phyloP scores from a whole-genome alignment of 805 yeast species.

The Candida tammaniensis region DNA sequence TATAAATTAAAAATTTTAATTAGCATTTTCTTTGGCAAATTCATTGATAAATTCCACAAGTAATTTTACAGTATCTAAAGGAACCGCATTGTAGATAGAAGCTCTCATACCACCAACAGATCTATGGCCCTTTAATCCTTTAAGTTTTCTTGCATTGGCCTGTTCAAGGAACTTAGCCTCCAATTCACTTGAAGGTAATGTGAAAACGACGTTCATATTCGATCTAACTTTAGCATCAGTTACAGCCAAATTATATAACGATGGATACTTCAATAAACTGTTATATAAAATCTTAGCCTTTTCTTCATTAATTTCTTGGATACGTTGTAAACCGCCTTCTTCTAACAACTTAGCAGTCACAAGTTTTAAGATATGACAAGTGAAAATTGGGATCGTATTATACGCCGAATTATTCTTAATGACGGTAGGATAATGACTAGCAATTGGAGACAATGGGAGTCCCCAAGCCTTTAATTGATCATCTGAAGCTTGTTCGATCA shows the following conservation, averaged over 20 bases:
- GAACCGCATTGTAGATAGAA: conserved; percentile 86
- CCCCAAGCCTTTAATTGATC: conserved; percentile 55
- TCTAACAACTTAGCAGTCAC: conserved; percentile 62
- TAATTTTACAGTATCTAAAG: conserved; percentile 53
- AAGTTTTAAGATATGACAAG: conserved; percentile 79
- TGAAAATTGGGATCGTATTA: conserved; percentile 93
- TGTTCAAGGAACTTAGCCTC: conserved; percentile 69
- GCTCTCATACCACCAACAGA: conserved; percentile 97
- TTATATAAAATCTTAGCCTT: conserved; percentile 67
- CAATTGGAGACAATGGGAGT: conserved; percentile 84
- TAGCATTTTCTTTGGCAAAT: conserved; percentile 4
- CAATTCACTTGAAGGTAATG: conserved; percentile 56
- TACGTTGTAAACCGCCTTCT: conserved; percentile 70
- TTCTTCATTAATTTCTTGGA: conserved; percentile 51
- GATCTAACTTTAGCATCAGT: conserved; percentile 59
- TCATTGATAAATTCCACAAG: conserved; percentile 56
- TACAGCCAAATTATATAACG: conserved; percentile 66
- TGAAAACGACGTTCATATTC: conserved; percentile 91
- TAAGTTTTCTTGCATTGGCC: conserved; percentile 57
- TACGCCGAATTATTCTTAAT: conserved; percentile 89
- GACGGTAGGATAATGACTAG: conserved; percentile 81
- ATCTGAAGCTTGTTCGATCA: conserved; percentile 66
- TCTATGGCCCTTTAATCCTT: conserved; percentile 92
- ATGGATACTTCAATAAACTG: conserved; percentile 64
- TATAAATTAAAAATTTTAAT: not conserved